Evolutionary conservation across 2,329 filamentous ascomycete genomes (phyloP), one percentile per base, ranked within the genome.

Genomic region (Ambrosiella beaveri): DNA sequence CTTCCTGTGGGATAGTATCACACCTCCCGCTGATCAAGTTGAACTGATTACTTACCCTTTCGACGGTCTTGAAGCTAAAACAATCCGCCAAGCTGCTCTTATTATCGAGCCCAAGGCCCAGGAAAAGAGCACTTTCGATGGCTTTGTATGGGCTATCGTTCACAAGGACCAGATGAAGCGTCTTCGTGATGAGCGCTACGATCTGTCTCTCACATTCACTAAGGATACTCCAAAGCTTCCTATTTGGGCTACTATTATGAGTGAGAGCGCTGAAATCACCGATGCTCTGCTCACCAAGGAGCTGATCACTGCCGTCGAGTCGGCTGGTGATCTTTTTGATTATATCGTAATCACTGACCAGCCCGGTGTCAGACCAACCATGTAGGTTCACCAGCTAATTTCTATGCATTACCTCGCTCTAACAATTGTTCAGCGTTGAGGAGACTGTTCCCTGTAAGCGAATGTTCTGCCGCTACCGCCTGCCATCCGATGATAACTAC

Each of bases 111-210:
- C 61, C 12, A 71, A 72, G 66, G 71, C 78, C 75, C 73, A 80
- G 66, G 65, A 73, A 71, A 84, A 81, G 77, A 82, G 82, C 74
- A 71, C 73, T 59, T 97, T 85, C 66, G 93, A 97, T 68, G 84
- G 84, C 50, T 98, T 97, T 66, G 91, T 98, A 63, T 97, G 86
- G 80, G 91, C 89, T 54, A 71, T 98, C 64, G 90, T 97, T 62
- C 88, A 97, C 78, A 98, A 98, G 80, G 84, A 89, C 65, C 74
- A 79, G 68, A 97, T 98, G 91, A 88, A 87, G 74, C 76, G 81
- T 65, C 79, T 95, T 65, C 85, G 93, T 62, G 86, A 95, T 53
- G 88, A 95, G 62, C 86, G 93, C 65, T 98, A 96, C 72, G 93
- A 98, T 69, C 75, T 96, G 57, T 95, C 88, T 57, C 79, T 98